A percentile compares a stretch with the other conserved stretches of the same genome.
These are phyloP conservation scores for Cryomyces minteri DNA, from an alignment of 495 filamentous ascomycete genomes.

Conservation along the genomic window DNA sequence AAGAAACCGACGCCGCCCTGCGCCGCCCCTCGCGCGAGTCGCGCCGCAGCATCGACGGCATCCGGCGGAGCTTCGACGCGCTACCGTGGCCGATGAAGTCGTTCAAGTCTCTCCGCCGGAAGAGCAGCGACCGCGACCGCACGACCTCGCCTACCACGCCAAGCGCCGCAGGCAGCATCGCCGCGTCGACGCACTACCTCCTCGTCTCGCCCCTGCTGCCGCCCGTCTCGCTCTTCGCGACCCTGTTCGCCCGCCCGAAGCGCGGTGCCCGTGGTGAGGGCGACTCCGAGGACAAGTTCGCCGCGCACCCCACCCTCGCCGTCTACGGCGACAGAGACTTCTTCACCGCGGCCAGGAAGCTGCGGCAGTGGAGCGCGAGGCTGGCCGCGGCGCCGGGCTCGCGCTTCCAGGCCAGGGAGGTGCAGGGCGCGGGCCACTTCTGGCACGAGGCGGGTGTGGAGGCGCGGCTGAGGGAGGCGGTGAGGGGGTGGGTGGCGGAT, in stretches of 20 bases:
- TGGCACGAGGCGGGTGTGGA: conserved; percentile 54
- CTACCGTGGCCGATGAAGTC: neutral
- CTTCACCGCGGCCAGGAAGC: conserved; percentile 51
- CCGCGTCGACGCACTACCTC: conserved; percentile 40
- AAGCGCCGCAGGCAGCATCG: neutral
- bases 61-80: neutral
- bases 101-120: neutral
- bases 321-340: conserved; percentile 65
- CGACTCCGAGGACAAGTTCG: conserved; percentile 26
- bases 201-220: conserved; percentile 66
- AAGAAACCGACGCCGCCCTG: conserved; percentile 14
- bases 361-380: conserved; percentile 49
- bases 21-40: conserved; percentile 13
- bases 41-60: conserved; percentile 7
- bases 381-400: conserved; percentile 22
- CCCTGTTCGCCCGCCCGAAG: conserved; percentile 29
- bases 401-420: conserved; percentile 33
- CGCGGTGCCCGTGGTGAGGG: conserved; percentile 4
- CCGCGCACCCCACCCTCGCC: conserved; percentile 39
- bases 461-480: conserved; percentile 26
- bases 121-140: conserved; percentile 22
- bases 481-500: conserved; percentile 25
- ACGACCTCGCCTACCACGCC: neutral
- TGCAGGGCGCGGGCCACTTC: conserved; percentile 64
- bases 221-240: conserved; percentile 38